phyloP scores from a whole-genome alignment of 495 filamentous ascomycete genomes.

The Xylaria curta region DNA sequence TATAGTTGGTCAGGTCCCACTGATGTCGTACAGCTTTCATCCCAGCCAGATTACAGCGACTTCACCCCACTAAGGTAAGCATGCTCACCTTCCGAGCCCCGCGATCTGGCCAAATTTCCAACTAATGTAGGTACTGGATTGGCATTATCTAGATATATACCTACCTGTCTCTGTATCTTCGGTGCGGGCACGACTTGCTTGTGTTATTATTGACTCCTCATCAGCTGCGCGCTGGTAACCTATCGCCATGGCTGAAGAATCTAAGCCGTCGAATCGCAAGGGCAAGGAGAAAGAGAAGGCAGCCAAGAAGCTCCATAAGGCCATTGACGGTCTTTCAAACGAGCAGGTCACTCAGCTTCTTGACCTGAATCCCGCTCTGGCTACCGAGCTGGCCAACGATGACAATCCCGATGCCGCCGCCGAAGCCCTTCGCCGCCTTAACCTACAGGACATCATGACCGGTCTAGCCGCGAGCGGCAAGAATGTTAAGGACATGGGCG shows the following conservation, averaged over 20 bases:
- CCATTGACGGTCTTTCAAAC: conserved; percentile 51
- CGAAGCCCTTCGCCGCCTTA: conserved; percentile 73
- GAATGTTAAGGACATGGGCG: conserved; percentile 93
- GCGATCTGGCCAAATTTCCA: conserved; percentile 13
- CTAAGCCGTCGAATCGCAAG: conserved; percentile 54
- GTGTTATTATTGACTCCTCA: background rate
- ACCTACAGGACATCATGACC: conserved; percentile 80
- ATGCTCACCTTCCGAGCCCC: background rate
- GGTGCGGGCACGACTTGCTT: background rate
- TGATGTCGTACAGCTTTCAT: conserved; percentile 10
- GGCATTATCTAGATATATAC: background rate
- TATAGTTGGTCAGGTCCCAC: background rate
- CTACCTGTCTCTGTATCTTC: background rate
- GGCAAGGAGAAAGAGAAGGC: conserved; percentile 56
- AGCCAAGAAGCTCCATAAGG: conserved; percentile 48
- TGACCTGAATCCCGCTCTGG: conserved; percentile 66
- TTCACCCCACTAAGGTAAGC: conserved; percentile 5
- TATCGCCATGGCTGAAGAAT: conserved; percentile 55
- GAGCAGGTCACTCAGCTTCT: conserved; percentile 62
- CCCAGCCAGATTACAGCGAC: background rate
- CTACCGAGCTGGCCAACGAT: conserved; percentile 54
- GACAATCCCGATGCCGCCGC: conserved; percentile 47
- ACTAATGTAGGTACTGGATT: conserved; percentile 2
- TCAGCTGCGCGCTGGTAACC: background rate
- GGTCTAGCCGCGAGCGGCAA: conserved; percentile 77